Evolutionary conservation across 2,329 filamentous ascomycete species (phyloP), one percentile per base, ranked within the genome.

Genomic region (Fusarium devonianum): DNA sequence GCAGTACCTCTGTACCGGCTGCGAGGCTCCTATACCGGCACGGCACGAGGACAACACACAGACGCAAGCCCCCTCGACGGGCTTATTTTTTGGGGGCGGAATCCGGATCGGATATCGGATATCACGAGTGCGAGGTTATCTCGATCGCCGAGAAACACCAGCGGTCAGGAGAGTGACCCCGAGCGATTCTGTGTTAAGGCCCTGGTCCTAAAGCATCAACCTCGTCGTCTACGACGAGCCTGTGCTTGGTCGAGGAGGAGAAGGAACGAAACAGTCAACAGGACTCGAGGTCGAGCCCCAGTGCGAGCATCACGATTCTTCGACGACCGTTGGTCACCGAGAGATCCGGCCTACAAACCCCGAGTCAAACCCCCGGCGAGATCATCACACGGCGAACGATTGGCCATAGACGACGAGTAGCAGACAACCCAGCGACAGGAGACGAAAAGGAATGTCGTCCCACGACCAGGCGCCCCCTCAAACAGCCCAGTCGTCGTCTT

Each of bases 371-470:
- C 21, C 28, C 37, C 17, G 28, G 17, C 14, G 28, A 35, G 34
- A 10, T 41, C 34, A 47, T 55, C 53, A 13, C 39, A 39, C 26
- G 17, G 13, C 43, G 41, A 34, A 30, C 53, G 22, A 58, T 28
- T 47, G 35, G 45, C 25, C 46, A 46, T 36, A 43, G 22, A 35
- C 38, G 25, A n/a, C 41, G 14, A 49, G 21, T 28, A 47, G 37
- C 53, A 36, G 34, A 47, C 25, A 36, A 47, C 29, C 40, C 19
- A 21, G 44, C 39, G 43, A 49, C 26, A 38, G 38, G 48, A 58
- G 42, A 56, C 45, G n/a, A n/a, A n/a, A n/a, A 55, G 63, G 58
- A 38, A 78, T 74, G 63, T 81, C 81, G 78, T 80, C 79, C 74
- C 78, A 78, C 72, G 73, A 80, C 67, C 71, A 77, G 68, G 73